Evolutionary conservation across 306 rosid species (phyloP).

Genomic region (Sophora flavescens): DNA sequence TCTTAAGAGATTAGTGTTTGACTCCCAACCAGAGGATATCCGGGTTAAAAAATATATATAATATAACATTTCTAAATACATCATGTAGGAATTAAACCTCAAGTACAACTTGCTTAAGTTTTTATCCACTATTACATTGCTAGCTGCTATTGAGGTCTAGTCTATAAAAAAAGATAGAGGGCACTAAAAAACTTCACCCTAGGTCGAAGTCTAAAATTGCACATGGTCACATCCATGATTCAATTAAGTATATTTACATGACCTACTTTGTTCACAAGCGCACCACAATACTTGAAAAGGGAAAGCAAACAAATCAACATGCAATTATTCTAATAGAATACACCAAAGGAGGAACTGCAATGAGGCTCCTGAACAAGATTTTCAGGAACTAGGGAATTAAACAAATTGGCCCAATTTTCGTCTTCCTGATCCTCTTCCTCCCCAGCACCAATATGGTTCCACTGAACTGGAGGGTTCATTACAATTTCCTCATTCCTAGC

Average conservation of each 20-base stretch:
- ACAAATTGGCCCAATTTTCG: constrained; percentile 72
- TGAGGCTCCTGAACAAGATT: constrained; percentile 53
- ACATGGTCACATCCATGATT: constrained; percentile 56
- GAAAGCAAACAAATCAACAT: constrained; percentile 10
- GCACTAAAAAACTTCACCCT: constrained; percentile 51
- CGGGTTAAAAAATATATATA: too few species aligned
- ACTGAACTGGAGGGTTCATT: constrained; percentile 51
- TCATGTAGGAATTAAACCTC: constrained; percentile 27
- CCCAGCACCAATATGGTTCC: constrained; percentile 60
- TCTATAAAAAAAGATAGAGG: constrained; percentile 45
- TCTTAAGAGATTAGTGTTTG: too few species aligned
- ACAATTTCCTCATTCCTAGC: constrained; percentile 78
- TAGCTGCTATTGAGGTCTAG: constrained; percentile 39
- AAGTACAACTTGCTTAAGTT: constrained; percentile 35
- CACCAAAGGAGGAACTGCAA: constrained; percentile 32
- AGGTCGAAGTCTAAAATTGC: constrained; percentile 44
- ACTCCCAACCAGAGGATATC: too few species aligned
- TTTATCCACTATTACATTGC: constrained; percentile 9
- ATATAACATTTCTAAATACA: too few species aligned
- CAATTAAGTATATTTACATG: constrained; percentile 49
- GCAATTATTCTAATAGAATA: constrained; percentile 39
- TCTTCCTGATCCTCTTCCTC: constrained; percentile 69
- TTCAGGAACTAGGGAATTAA: constrained; percentile 67
- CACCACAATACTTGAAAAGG: constrained; percentile 22
- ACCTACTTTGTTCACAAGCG: constrained; percentile 44